Evolutionary conservation across 495 filamentous ascomycete genomes (phyloP), one percentile per base, ranked within the genome.

Genomic region (Aeminium ludgeri): DNA sequence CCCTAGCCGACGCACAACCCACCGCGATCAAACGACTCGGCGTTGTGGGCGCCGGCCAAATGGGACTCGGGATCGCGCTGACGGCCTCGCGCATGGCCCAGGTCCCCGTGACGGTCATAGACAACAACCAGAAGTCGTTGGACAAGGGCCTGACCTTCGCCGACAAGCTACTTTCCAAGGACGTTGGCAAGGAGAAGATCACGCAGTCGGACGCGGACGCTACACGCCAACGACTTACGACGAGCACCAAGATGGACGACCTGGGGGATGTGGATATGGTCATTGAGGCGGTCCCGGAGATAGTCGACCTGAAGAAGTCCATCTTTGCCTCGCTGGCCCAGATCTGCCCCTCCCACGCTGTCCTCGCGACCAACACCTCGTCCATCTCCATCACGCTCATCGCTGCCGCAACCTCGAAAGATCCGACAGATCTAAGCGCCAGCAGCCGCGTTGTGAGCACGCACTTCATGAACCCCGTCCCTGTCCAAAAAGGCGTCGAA

Each of bases 381-480:
- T 94, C 85, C 40, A 96, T 99, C 55, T 83, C 82, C 37, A 94
- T 99, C 59, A 99, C 89, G 37, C 83, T 78, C 58, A 93, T 99
- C 50, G 89, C 89, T 23, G 89, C 91, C 29, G 73, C 89, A 11
- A 80, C 76, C 2, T 60, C 68, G 0, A 59, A 62, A 37, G 72
- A 86, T 54, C 78, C 84, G 0, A 86, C 59, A 7, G 80, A 92
- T 58, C 74, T 80, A 23, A 76, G 80, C 38, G 80, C 80, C 20
- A 74, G 84, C 34, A 85, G 84, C 20, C 76, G 91, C 30, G 89
- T 99, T 1, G 74, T 99, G 36, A 81, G 82, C 38, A 96, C 91
- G 35, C 89, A 99, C 60, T 99, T 99, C 64, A 99, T 99, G 89
- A 99, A 99, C 66, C 89, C 89, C 0, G 89, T 99, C 0, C 91